Evolutionary conservation across 345 rosid species (phyloP), one percentile per base, ranked within the genome.

Genomic region (Trapa bicornis): DNA sequence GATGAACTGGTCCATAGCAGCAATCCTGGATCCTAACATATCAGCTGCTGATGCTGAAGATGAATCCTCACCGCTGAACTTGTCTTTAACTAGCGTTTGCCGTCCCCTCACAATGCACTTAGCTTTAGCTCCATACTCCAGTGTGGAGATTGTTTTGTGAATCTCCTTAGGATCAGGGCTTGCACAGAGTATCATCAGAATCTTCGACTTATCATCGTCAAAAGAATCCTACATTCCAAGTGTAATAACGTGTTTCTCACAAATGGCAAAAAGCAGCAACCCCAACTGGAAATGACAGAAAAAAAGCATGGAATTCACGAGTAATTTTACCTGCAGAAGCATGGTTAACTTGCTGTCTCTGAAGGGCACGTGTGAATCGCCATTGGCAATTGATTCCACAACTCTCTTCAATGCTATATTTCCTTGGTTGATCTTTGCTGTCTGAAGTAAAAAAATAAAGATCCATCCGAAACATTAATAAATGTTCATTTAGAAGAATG

Each of bases 51-150:
- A 22, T 22, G 29, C 29, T 13, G 33, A 66, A 37, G 89, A 66
- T 3, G 89, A 78, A 71, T 90, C 96, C 61, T 85, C 99, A 50
- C 68, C 72, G 12, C 84, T 84, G 67, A 65, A 63, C 76, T 83
- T 90, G 72, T 87, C 97, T 79, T 85, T 93, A 48, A 65, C 69
- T 6, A 84, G 91, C 2, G 85, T 89, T 70, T 86, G 96, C 65
- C 91, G 84, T 48, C 97, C 96, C 29, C 97, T 95, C 47, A 91
- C 77, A 47, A 94, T 94, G 67, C 99, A 94, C 72, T 94, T 94
- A 4, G 99, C 99, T 77, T 94, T 94, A 29, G 99, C 97, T 47
- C 99, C 99, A 72, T 94, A 94, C 72, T 94, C 99, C 32, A 94
- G 83, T 32, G 99, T 94, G 76, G 97, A 94, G 42, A 91, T 78